Evolutionary conservation across 2,329 filamentous ascomycete species (phyloP).

Genomic region (Trichothecium roseum): DNA sequence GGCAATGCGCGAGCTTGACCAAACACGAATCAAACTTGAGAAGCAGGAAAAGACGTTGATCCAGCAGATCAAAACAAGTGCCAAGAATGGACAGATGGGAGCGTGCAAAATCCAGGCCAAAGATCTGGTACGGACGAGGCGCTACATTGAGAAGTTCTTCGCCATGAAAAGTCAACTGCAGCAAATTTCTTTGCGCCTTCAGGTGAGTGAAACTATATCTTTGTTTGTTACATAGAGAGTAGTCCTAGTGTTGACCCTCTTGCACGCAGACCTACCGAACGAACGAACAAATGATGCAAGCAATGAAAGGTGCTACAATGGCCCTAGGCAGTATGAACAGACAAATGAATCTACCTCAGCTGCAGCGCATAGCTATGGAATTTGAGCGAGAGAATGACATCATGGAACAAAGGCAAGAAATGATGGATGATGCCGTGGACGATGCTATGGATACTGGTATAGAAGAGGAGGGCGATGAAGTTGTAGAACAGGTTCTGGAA

Average conservation of each 20-base stretch:
- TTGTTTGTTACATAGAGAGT: neutral
- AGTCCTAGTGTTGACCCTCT: neutral
- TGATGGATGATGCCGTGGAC: slow-evolving; percentile 99
- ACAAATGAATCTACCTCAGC: slow-evolving; percentile 90
- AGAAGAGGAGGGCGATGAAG: slow-evolving; percentile 93
- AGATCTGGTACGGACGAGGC: slow-evolving; percentile 83
- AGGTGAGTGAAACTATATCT: slow-evolving; percentile 42
- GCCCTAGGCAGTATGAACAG: slow-evolving; percentile 94
- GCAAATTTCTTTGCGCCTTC: slow-evolving; percentile 87
- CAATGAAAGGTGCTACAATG: slow-evolving; percentile 95
- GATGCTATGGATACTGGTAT: slow-evolving; percentile 85
- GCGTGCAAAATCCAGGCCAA: slow-evolving; percentile 98
- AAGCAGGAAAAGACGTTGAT: slow-evolving; percentile 98
- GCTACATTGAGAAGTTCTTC: slow-evolving; percentile 97
- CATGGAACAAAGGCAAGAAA: slow-evolving; percentile 97
- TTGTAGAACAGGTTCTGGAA: slow-evolving; percentile 91
- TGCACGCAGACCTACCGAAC: slow-evolving; percentile 73
- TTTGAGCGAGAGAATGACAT: slow-evolving; percentile 98
- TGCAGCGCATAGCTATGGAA: slow-evolving; percentile 97
- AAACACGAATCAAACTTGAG: slow-evolving; percentile 90
- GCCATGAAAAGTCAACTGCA: slow-evolving; percentile 95
- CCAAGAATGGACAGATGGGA: slow-evolving; percentile 97
- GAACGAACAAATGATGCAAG: slow-evolving; percentile 99
- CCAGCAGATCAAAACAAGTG: slow-evolving; percentile 93
- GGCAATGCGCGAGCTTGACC: slow-evolving; percentile 90